Evolutionary conservation across 2,329 filamentous ascomycete genomes (phyloP), one percentile per base, ranked within the genome.

Genomic region (Penicillium capsulatum): DNA sequence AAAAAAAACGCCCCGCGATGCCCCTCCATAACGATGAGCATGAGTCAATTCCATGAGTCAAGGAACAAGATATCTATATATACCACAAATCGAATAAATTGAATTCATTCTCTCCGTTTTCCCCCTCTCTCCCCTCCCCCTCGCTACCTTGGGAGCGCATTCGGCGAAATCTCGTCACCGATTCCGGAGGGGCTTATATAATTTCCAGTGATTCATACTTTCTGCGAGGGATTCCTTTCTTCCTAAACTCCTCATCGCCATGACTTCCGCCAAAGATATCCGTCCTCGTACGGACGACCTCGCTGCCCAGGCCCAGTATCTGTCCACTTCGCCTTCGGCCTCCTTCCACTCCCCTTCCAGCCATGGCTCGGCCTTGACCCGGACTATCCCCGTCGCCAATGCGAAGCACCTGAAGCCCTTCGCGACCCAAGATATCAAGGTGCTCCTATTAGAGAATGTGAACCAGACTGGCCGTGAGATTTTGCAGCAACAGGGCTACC

Each of bases 391-490:
- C 24, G 57, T 68, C 52, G 50, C 68, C 24, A 67, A 71, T 38
- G 57, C 65, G 11, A 96, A 95, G 70, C 84, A 84, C 53, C 72
- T 98, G 54, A 96, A 96, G 72, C 92, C 92, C 11, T 98, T 98
- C 70, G 84, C 91, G 62, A 92, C 89, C 15, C 82, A 91, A 61
- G 91, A 97, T 62, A 89, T 98, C 70, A 97, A 96, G 72, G 94
- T 98, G 40, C 71, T 98, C 41, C 76, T 98, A 13, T 74, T 98
- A 20, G 92, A 98, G 66, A 98, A 97, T 68, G 86, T 98, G 60
- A 98, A 98, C 65, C 74, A 87, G 68, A 87, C 88, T 16, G 92
- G 92, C 10, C 79, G 81, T 57, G 82, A 94, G 32, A 90, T 96
- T 41, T 74, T 98, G 42, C 79, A 71, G 42, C 75, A 72, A 40